Conservation (phyloP, 2,329 filamentous ascomycete species). For the Calonectria ilicicola region DNA sequence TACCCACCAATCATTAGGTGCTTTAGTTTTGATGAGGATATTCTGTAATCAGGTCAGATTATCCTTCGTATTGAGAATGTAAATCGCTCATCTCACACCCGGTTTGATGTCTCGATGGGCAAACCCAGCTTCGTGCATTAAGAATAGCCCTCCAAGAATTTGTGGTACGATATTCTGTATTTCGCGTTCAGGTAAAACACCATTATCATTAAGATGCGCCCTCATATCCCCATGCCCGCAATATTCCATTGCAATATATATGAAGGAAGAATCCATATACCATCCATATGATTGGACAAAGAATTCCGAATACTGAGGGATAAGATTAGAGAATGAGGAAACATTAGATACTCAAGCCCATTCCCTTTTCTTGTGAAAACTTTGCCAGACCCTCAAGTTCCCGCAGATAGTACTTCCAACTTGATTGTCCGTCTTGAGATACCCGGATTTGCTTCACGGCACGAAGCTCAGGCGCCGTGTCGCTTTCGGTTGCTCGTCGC, state of each 20-base stretch:
- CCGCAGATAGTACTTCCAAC: not conserved
- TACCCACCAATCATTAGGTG: not conserved
- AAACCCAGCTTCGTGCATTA: constrained; percentile 3
- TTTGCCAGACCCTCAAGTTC: constrained; percentile 20
- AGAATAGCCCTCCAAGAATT: not conserved
- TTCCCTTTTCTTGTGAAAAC: constrained; percentile 23
- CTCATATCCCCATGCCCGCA: constrained; percentile 16
- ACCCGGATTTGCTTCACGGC: constrained; percentile 6
- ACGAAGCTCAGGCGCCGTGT: not conserved
- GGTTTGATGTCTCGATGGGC: constrained; percentile 35
- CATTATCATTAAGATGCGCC: not conserved
- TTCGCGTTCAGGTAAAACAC: not conserved
- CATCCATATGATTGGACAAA: constrained; percentile 30
- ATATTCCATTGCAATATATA: constrained; percentile 30
- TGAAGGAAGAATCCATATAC: constrained; percentile 2
- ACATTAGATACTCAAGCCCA: no score
- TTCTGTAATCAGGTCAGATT: constrained; percentile 20
- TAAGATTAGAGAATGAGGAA: not conserved
- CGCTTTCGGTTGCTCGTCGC: not conserved
- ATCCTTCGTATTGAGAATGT: no score
- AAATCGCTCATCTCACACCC: not conserved
- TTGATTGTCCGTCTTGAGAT: not conserved
- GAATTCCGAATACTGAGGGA: constrained; percentile 27
- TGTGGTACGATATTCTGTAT: not conserved
- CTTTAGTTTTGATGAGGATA: constrained; percentile 28